Evolutionary conservation across 139 green algal species (phyloP).

Genomic region (Penium margaritaceum): DNA sequence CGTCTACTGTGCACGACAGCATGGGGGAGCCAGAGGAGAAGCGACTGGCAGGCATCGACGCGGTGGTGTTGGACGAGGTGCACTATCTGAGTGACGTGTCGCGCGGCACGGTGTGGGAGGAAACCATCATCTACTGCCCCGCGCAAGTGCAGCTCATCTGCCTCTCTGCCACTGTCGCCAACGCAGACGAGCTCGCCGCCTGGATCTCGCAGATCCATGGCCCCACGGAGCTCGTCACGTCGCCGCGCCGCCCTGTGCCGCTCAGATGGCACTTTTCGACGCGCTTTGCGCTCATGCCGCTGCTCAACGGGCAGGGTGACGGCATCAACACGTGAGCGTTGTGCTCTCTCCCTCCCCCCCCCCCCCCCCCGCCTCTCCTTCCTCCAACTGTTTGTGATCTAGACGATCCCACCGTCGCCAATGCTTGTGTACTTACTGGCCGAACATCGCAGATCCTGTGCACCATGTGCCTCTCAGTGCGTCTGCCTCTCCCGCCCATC

Average conservation of each 20-base stretch:
- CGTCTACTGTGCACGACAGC: too few relatives aligned
- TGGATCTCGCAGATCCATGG: constrained; percentile 72
- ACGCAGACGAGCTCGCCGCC: constrained; percentile 79
- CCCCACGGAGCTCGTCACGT: constrained; percentile 63
- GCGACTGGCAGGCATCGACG: too few relatives aligned
- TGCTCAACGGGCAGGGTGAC: constrained; percentile 17
- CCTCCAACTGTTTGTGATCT: too few relatives aligned
- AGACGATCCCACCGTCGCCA: too few relatives aligned
- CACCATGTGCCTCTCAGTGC: too few relatives aligned
- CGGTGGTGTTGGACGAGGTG: constrained; percentile 91
- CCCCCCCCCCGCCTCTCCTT: too few relatives aligned
- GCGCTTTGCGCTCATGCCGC: constrained; percentile 1
- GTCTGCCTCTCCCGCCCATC: too few relatives aligned
- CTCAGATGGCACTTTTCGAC: constrained; percentile 79
- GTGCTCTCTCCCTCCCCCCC: too few relatives aligned
- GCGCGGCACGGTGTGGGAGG: too few relatives aligned
- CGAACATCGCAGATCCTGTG: too few relatives aligned
- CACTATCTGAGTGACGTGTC: constrained; percentile 75
- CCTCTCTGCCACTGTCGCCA: constrained; percentile 90
- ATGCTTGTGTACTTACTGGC: too few relatives aligned
- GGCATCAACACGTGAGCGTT: constrained; percentile 31
- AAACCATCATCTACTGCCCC: constrained; percentile 94
- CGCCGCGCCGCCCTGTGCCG: constrained; percentile 77
- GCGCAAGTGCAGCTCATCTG: constrained; percentile 74
- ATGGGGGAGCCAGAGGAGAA: too few relatives aligned